Evolutionary conservation across 257 asterid genomes (phyloP).

Genomic region (Scutellaria baicalensis): DNA sequence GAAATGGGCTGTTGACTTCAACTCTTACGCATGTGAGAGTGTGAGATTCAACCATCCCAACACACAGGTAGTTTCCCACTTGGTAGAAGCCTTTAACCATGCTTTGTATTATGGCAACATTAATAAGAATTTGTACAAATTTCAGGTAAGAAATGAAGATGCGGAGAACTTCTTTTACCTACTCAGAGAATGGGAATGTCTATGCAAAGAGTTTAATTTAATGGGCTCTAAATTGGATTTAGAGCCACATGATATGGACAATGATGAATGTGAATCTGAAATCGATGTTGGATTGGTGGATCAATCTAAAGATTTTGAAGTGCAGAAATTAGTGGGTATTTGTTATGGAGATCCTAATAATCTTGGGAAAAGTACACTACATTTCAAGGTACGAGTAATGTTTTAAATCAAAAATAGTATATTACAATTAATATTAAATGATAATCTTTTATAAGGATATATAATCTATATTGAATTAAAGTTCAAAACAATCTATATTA

Average conservation of each 20-base stretch:
- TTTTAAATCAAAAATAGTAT: too few relatives aligned
- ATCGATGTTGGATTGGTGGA: slow-evolving; percentile 8
- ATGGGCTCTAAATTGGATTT: not conserved
- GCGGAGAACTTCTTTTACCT: slow-evolving; percentile 28
- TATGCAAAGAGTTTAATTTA: slow-evolving; percentile 25
- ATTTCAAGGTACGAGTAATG: slow-evolving; percentile 50
- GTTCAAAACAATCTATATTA: too few relatives aligned
- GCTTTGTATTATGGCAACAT: not conserved
- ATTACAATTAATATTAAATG: too few relatives aligned
- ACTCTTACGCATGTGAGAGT: slow-evolving; percentile 34
- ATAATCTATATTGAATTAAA: too few relatives aligned
- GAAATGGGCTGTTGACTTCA: slow-evolving; percentile 30
- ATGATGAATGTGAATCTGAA: slow-evolving; percentile 16
- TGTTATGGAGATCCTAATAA: slow-evolving; percentile 44
- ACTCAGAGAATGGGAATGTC: slow-evolving; percentile 35
- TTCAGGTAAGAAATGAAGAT: slow-evolving; percentile 37
- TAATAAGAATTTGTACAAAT: not conserved
- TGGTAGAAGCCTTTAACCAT: not conserved
- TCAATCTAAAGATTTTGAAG: slow-evolving; percentile 28
- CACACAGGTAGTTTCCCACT: slow-evolving; percentile 19
- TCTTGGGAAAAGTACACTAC: slow-evolving; percentile 4
- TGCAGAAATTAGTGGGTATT: slow-evolving; percentile 25
- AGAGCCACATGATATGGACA: not conserved
- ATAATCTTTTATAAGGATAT: too few relatives aligned
- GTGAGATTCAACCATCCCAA: slow-evolving; percentile 37